phyloP scores from a whole-genome alignment of 2,329 filamentous ascomycete species.

The Alternaria gaisen region DNA sequence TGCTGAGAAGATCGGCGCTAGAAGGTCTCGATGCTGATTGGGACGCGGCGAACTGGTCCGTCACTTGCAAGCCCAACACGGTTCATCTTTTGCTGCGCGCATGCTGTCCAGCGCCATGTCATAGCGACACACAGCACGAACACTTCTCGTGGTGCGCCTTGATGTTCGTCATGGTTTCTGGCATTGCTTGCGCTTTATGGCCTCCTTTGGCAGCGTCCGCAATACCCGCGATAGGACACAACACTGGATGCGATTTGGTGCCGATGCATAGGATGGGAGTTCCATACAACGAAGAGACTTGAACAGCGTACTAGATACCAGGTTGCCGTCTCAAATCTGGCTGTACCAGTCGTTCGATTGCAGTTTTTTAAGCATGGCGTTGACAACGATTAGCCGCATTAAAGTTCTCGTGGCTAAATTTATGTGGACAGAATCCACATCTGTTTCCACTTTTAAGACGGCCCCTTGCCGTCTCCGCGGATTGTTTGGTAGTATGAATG shows the following conservation, averaged over 20 bases:
- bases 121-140: too few relatives aligned
- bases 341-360: background rate
- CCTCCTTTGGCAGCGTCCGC: background rate
- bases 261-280: background rate
- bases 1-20: background rate
- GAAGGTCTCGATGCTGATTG: slow-evolving; percentile 10
- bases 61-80: too few relatives aligned
- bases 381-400: background rate
- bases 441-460: background rate
- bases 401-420: background rate
- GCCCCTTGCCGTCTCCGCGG: background rate
- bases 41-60: too few relatives aligned
- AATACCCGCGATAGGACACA: background rate
- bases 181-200: background rate
- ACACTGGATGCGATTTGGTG: background rate
- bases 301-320: background rate
- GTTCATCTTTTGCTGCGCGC: background rate
- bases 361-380: background rate
- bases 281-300: background rate
- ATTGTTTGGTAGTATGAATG: background rate
- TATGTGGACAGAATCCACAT: background rate
- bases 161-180: too few relatives aligned
- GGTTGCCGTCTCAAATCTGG: background rate
- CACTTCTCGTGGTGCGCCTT: too few relatives aligned
- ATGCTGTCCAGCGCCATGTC: too few relatives aligned